These are phyloP conservation scores for Hemisphaericaspora nanyangensis DNA, from an alignment of 805 yeast genomes.

Conservation along the genomic window DNA sequence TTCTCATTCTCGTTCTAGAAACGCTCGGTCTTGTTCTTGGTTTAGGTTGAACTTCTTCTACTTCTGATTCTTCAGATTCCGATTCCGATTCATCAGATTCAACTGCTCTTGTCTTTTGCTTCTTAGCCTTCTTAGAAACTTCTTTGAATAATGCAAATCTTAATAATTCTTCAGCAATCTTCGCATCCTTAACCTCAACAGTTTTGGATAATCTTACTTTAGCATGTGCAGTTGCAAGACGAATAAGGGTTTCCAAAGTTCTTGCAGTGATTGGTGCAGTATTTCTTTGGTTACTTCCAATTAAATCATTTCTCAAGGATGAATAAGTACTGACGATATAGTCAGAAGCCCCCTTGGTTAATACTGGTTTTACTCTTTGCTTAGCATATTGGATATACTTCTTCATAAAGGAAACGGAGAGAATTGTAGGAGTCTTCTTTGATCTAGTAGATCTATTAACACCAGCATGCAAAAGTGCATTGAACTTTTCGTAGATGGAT, in stretches of 20 bases:
- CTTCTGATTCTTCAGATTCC: conserved; percentile 21
- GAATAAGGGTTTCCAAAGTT: conserved; percentile 92
- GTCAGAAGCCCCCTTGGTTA: conserved; percentile 73
- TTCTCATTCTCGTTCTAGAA: conserved; percentile 16
- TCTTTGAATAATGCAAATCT: conserved; percentile 86
- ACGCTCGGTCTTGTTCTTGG: conserved; percentile 12
- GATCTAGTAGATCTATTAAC: conserved; percentile 31
- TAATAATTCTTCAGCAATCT: conserved; percentile 78
- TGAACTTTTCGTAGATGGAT: conserved; percentile 79
- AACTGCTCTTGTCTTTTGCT: conserved; percentile 19
- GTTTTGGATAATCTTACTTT: conserved; percentile 81
- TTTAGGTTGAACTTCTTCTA: conserved; percentile 11
- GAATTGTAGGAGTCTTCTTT: conserved; percentile 26
- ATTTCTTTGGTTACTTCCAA: conserved; percentile 58
- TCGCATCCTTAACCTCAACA: conserved; percentile 75
- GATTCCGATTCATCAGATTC: conserved; percentile 32
- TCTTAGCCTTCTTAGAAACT: conserved; percentile 38
- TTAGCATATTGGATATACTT: conserved; percentile 94
- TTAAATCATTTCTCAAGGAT: conserved; percentile 71
- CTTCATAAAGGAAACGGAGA: conserved; percentile 81
- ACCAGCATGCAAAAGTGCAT: conserved; percentile 79
- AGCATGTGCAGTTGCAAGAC: conserved; percentile 95
- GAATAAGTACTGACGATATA: conserved; percentile 79
- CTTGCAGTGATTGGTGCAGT: conserved; percentile 98
- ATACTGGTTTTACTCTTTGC: conserved; percentile 75